These are phyloP conservation scores for Penicillium sumatraense DNA, from an alignment of 2,329 filamentous ascomycete species.

Conservation along the genomic window DNA sequence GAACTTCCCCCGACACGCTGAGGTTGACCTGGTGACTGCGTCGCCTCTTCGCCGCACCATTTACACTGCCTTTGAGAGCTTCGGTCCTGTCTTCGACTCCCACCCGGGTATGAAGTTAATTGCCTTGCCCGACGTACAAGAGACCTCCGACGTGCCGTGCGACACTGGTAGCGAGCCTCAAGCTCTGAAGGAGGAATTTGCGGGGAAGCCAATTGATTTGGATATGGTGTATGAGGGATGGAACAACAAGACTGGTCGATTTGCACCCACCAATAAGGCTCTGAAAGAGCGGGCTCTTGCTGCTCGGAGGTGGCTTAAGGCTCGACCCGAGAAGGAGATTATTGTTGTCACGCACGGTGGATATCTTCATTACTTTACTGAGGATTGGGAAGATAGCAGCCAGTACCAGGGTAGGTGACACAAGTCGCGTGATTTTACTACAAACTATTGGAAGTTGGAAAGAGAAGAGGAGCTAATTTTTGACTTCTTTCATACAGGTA, in stretches of 20 bases:
- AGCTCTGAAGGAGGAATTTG: slow-evolving; percentile 65
- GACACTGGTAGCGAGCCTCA: slow-evolving; percentile 70
- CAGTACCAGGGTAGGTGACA: slow-evolving; percentile 48
- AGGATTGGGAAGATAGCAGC: slow-evolving; percentile 72
- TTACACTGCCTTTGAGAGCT: slow-evolving; percentile 74
- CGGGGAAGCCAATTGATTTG: slow-evolving; percentile 66
- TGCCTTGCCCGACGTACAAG: slow-evolving; percentile 76
- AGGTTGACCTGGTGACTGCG: slow-evolving; percentile 72
- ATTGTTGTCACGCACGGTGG: slow-evolving; percentile 82
- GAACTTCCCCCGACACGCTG: slow-evolving; percentile 67
- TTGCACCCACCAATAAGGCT: slow-evolving; percentile 53
- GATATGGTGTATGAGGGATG: slow-evolving; percentile 66
- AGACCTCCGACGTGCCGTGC: slow-evolving; percentile 74
- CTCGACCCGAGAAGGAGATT: slow-evolving; percentile 65
- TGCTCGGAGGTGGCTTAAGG: slow-evolving; percentile 63
- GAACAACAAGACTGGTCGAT: slow-evolving; percentile 68
- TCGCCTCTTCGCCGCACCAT: slow-evolving; percentile 82
- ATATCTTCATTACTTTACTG: slow-evolving; percentile 81
- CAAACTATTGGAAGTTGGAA: neutral
- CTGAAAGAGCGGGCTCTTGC: slow-evolving; percentile 65
- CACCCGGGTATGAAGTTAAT: slow-evolving; percentile 59
- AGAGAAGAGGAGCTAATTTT: neutral
- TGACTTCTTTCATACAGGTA: slow-evolving; percentile 55
- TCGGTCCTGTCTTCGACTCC: slow-evolving; percentile 59
- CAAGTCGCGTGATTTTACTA: neutral